Evolutionary conservation across 345 rosid genomes (phyloP).

Genomic region (Erysimum cheiranthoides): DNA sequence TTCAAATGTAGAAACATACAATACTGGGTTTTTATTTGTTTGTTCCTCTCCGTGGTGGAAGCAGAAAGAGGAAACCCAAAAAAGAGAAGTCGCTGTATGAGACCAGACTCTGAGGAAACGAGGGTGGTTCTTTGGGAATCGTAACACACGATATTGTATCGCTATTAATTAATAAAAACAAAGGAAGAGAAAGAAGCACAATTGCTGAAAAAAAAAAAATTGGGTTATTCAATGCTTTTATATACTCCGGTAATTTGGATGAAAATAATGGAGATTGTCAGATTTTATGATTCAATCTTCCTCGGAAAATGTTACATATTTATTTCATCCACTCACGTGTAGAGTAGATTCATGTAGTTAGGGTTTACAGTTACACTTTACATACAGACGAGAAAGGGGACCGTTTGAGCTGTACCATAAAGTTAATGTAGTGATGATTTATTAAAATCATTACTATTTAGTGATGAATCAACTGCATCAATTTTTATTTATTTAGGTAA

Average conservation of each 20-base stretch:
- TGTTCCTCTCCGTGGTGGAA: slow-evolving; percentile 39
- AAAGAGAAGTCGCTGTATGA: slow-evolving; percentile 38
- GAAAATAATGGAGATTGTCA: slow-evolving; percentile 46
- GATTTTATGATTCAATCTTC: slow-evolving; percentile 45
- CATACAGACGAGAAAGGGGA: background rate
- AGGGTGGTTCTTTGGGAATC: slow-evolving; percentile 30
- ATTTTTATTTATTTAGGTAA: background rate
- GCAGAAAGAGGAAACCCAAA: slow-evolving; percentile 22
- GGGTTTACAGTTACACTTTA: slow-evolving; percentile 35
- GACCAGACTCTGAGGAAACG: slow-evolving; percentile 45
- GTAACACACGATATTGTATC: slow-evolving; percentile 3
- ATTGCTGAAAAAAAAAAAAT: background rate
- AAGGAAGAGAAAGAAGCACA: background rate
- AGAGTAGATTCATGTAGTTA: slow-evolving; percentile 32
- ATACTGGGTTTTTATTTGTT: slow-evolving; percentile 18
- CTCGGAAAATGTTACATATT: slow-evolving; percentile 45
- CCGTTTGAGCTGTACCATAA: slow-evolving; percentile 26
- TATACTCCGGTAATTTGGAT: slow-evolving; percentile 27
- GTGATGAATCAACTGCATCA: background rate
- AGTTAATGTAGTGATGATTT: background rate
- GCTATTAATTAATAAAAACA: background rate
- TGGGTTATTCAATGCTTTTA: slow-evolving; percentile 21
- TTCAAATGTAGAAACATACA: slow-evolving; percentile 28
- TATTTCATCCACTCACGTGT: slow-evolving; percentile 41
- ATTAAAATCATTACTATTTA: background rate